phyloP scores from a whole-genome alignment of 1,284 basidiomycete genomes.

The Apiotrichum akiyoshidainum region DNA sequence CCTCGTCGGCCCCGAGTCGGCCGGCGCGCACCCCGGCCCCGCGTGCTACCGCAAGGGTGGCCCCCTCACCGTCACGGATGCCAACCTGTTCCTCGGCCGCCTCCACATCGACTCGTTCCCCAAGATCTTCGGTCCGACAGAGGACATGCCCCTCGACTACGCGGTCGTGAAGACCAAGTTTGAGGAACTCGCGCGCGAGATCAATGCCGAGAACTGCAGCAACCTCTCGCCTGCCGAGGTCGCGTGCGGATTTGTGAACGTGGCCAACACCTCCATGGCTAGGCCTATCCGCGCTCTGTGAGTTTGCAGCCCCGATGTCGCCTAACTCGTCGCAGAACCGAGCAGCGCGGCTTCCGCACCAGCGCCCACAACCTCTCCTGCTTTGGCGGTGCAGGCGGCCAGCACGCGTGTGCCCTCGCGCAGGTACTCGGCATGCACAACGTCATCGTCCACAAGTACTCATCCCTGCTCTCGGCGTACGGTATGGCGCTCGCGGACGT shows the following conservation, averaged over 20 bases:
- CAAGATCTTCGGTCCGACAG: constrained; percentile 53
- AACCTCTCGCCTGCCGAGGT: constrained; percentile 35
- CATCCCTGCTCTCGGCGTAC: constrained; percentile 44
- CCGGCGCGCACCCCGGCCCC: constrained; percentile 55
- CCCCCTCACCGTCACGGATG: constrained; percentile 46
- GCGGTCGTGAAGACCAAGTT: constrained; percentile 47
- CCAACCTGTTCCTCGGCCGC: constrained; percentile 47
- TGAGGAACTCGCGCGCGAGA: constrained; percentile 47
- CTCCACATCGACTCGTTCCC: constrained; percentile 55
- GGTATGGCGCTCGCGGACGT: constrained; percentile 46
- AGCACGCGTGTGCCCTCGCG: constrained; percentile 41
- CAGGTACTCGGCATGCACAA: constrained; percentile 34
- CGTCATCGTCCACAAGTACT: constrained; percentile 38
- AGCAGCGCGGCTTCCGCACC: constrained; percentile 37
- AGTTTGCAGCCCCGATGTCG: no score
- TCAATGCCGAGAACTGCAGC: constrained; percentile 44
- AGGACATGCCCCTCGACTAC: constrained; percentile 53
- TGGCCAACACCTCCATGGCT: constrained; percentile 46
- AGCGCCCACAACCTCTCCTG: constrained; percentile 33
- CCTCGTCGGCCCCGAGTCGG: constrained; percentile 24
- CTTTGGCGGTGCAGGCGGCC: constrained; percentile 46
- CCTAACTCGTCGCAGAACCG: constrained; percentile 16
- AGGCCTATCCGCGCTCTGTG: constrained; percentile 33
- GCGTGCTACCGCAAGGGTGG: constrained; percentile 45
- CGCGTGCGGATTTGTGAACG: constrained; percentile 35